A percentile compares a stretch with the other conserved stretches of the same genome.
Conservation (phyloP, 257 asterid genomes). For the Ehretia macrophylla region DNA sequence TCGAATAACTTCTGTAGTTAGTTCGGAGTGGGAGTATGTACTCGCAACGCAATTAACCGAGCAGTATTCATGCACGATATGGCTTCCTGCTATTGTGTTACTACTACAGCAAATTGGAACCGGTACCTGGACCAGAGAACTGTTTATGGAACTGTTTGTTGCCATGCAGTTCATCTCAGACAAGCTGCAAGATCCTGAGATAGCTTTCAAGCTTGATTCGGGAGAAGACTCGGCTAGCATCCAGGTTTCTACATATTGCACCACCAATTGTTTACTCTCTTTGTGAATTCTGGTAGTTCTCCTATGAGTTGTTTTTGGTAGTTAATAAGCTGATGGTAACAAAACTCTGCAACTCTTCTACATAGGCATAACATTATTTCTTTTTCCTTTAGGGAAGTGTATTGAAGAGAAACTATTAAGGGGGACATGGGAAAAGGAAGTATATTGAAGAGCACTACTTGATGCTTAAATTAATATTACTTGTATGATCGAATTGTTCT, state of each 20-base stretch:
- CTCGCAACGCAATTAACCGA: conserved; percentile 59
- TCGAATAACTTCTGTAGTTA: conserved; percentile 28
- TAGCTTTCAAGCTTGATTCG: conserved; percentile 58
- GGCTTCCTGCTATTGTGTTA: conserved; percentile 74
- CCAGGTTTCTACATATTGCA: conserved; percentile 52
- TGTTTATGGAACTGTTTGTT: conserved; percentile 49
- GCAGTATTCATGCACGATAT: conserved; percentile 70
- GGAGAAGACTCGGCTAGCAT: conserved; percentile 49
- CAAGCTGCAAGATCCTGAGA: conserved; percentile 81
- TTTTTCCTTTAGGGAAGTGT: no score
- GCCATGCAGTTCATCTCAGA: conserved; percentile 56
- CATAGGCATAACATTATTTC: no score
- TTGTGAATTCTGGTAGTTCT: not conserved
- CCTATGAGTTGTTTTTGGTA: not conserved
- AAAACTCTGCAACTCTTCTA: not conserved
- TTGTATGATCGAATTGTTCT: not conserved
- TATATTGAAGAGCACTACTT: no score
- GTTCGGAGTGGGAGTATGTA: conserved; percentile 72
- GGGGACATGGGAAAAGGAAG: no score
- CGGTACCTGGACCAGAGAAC: conserved; percentile 34
- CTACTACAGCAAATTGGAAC: conserved; percentile 55
- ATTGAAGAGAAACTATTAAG: no score
- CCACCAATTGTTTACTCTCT: not conserved
- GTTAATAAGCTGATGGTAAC: not conserved
- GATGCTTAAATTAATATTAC: no score